Conservation (phyloP, 106 monocot species). For the Dendrobium chrysotoxum region DNA sequence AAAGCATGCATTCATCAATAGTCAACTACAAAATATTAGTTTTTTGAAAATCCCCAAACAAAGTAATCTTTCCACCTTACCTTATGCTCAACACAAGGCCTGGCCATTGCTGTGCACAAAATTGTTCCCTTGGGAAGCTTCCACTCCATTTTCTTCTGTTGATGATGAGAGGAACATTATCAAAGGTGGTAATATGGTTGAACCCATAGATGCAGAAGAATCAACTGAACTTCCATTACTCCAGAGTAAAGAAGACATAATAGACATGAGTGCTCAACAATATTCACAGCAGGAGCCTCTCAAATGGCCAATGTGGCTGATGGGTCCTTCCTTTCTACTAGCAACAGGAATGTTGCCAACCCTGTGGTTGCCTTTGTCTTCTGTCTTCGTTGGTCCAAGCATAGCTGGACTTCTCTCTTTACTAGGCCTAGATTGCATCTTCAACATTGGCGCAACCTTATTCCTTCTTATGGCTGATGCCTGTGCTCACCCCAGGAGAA, state of each 20-base stretch:
- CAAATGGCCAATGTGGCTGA: constrained; percentile 84
- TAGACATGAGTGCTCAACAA: constrained; percentile 33
- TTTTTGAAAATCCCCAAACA: constrained; percentile 8
- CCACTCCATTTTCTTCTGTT: constrained; percentile 23
- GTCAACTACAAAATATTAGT: background rate
- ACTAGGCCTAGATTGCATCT: constrained; percentile 85
- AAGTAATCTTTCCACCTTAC: background rate
- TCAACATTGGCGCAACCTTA: constrained; percentile 86
- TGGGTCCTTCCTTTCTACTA: constrained; percentile 73
- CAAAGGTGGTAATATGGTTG: constrained; percentile 34
- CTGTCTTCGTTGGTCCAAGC: constrained; percentile 71
- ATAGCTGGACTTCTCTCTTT: constrained; percentile 76
- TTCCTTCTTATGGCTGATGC: constrained; percentile 94
- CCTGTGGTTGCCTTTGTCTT: constrained; percentile 74
- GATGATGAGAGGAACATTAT: constrained; percentile 33
- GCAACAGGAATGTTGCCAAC: constrained; percentile 80
- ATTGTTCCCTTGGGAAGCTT: constrained; percentile 50
- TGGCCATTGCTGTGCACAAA: constrained; percentile 32
- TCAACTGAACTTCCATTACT: constrained; percentile 33
- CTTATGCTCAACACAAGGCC: constrained; percentile 8
- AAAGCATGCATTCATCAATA: constrained; percentile 8
- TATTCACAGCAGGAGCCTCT: constrained; percentile 22
- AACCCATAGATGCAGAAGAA: constrained; percentile 43
- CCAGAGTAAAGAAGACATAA: constrained; percentile 23
- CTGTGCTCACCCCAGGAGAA: constrained; percentile 41